Evolutionary conservation across 306 rosid species (phyloP).

Genomic region (Cucumis hystrix): DNA sequence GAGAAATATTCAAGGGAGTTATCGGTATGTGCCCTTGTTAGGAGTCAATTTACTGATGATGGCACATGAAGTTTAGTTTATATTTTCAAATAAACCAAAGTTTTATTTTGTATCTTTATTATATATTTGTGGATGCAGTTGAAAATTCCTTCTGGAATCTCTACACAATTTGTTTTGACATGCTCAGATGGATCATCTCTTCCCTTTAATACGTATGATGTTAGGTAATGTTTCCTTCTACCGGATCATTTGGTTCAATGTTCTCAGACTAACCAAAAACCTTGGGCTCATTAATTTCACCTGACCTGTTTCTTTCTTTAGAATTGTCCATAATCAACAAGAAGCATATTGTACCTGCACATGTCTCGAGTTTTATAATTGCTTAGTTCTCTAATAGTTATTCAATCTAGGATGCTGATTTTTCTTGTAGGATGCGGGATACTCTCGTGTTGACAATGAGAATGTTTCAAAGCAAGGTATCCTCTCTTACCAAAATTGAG

Average conservation of each 20-base stretch:
- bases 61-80: conserved; percentile 1
- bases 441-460: conserved; percentile 84
- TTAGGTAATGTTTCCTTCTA: conserved; percentile 38
- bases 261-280: background rate
- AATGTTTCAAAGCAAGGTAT: conserved; percentile 86
- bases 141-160: conserved; percentile 75
- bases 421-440: conserved; percentile 69
- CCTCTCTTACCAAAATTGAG: background rate
- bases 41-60: background rate
- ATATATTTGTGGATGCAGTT: conserved; percentile 39
- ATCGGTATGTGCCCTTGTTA: conserved; percentile 45
- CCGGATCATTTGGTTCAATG: background rate
- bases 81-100: background rate
- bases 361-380: background rate
- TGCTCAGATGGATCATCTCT: conserved; percentile 65
- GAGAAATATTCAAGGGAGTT: conserved; percentile 81
- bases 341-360: background rate
- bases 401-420: conserved; percentile 8
- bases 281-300: background rate
- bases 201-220: conserved; percentile 41
- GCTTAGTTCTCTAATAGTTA: background rate
- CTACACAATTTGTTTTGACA: conserved; percentile 73
- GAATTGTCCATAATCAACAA: background rate
- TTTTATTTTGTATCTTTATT: background rate
- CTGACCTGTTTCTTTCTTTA: background rate